phyloP scores from a whole-genome alignment of 257 asterid species.

The Eustoma russellianum region DNA sequence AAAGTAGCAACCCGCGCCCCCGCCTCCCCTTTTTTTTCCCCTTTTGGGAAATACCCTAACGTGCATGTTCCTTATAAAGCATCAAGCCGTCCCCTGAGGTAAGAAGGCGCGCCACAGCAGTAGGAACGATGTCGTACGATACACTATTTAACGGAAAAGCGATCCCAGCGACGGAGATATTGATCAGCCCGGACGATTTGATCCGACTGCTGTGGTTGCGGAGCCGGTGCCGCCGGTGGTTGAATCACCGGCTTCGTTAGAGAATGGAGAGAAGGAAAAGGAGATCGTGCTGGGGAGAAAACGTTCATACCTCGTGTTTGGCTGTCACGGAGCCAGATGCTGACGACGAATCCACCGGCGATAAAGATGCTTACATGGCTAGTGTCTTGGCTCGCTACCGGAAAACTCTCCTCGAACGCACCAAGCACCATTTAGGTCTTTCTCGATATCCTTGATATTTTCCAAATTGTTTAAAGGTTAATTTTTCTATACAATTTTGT shows the following conservation, averaged over 20 bases:
- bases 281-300: conserved; percentile 72
- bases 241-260: conserved; percentile 11
- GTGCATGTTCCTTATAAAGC: no score
- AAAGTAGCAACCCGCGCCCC: no score
- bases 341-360: conserved; percentile 92
- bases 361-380: conserved; percentile 93
- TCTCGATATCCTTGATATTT: neutral
- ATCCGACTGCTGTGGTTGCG: conserved; percentile 38
- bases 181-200: conserved; percentile 20
- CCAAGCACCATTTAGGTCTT: conserved; percentile 85
- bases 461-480: neutral
- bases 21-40: no score
- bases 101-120: conserved; percentile 24
- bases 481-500: conserved; percentile 2
- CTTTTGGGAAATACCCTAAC: no score
- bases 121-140: conserved; percentile 23
- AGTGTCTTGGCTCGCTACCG: conserved; percentile 85
- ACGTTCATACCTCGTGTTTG: conserved; percentile 69
- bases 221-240: conserved; percentile 51
- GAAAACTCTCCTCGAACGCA: conserved; percentile 65
- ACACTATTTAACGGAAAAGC: conserved; percentile 26
- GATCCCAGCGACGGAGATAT: conserved; percentile 4
- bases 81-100: conserved; percentile 17
- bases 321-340: conserved; percentile 95
- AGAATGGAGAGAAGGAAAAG: conserved; percentile 23